Base-by-base conservation (phyloP, 176 grass and related monocot genomes). In the Guadua angustifolia region DNA sequence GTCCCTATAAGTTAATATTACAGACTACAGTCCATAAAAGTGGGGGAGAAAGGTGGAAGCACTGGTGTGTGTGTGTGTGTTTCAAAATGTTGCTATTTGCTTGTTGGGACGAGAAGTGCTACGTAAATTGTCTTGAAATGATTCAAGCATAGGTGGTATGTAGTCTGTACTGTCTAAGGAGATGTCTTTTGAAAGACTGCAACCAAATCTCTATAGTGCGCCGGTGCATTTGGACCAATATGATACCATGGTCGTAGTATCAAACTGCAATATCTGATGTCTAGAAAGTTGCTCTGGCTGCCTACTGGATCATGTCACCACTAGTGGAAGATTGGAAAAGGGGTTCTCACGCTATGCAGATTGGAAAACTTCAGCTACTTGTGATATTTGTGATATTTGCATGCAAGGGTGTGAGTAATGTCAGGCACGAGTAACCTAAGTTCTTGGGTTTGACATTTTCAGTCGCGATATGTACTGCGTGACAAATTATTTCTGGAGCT, bases 111-210 rank as follows among this genome's bases (percentile, higher is more conserved):
- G n/a, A n/a, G n/a, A n/a, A n/a, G n/a, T n/a, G n/a, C 36, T 36
- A 67, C 53, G 22, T 61, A 47, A 65, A 22, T 66, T 83, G 21
- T 81, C 24, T 79, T 66, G 36, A 57, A 19, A 83, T 49, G 26
- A 69, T 39, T 82, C n/a, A 10, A 50, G 10, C 49, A 24, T 32
- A 2, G 38, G 24, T 22, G 15, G 2, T 38, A 18, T 78, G 9
- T 22, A 33, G 1, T 47, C 24, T 78, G 14, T 84, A 50, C 13
- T 66, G 15, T 67, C 71, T 32, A 51, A 38, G 26, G 50, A 47
- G 46, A 72, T 44, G 38, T 71, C 46, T 64, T 52, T n/a, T 52
- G 47, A 81, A 82, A 64, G 57, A 52, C 44, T 83, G 53, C 53
- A 71, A 64, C 24, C 46, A 58, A 50, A 35, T 72, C 10, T 21